Evolutionary conservation across 2,329 filamentous ascomycete species (phyloP), one percentile per base, ranked within the genome.

Genomic region (Clathrospora elynae): DNA sequence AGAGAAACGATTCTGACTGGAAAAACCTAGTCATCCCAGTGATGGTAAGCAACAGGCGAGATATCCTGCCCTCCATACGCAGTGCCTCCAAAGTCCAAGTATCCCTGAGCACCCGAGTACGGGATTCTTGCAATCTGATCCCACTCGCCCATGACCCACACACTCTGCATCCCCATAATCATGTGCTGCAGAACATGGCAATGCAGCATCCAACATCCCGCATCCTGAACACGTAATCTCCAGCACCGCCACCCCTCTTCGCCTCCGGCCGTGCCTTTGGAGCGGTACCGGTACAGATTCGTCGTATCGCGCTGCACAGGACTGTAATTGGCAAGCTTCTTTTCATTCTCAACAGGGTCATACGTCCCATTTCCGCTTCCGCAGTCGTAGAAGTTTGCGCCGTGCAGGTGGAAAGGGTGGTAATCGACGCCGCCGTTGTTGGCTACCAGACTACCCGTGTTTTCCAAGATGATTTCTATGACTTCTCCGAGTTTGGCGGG

Each of bases 131-230:
- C 48, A 7, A 78, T 73, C 22, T 76, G 59, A 1, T 64, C 55
- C 7, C 63, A 66, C 23, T 77, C 65, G 1, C 75, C 75, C 62
- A 76, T 72, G 0, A 73, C 57, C 71, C 74, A 77, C 2, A 73
- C 73, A 1, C 66, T 72, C 51, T 75, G 72, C 74, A 75, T 75
- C 0, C 71, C 66, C 79, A 83, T 82, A 12, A 80, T 66, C 74
- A 81, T 80, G 58, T 84, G 81, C 39, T 77, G 75, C 35, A 79
- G 50, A 11, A 79, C 75, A 59, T 84, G 81, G 49, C 81, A 84
- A 60, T 84, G 81, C 49, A 84, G 70, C 78, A 84, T 79, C 80
- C 80, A 84, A 3, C 79, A 79, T 0, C 81, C 82, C 0, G 76
- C 63, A 42, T 76, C 66, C 14, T 52, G 24, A 2, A 83, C 76